Evolutionary conservation across 116 monocot species (phyloP).

Genomic region (Cymodocea nodosa): DNA sequence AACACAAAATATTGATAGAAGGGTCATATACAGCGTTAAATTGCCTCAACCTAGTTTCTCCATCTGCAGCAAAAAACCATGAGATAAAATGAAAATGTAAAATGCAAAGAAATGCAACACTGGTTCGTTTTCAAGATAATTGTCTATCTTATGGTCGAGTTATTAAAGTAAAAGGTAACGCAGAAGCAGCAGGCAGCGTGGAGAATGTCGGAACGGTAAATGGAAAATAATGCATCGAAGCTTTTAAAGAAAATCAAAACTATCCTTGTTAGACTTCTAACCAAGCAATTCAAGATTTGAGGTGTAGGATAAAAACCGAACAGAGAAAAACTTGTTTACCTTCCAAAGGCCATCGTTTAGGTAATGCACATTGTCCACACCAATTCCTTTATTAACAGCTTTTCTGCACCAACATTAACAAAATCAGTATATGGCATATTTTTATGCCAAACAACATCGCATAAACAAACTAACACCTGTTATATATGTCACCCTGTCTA

Average conservation of each 20-base stretch:
- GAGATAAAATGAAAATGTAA: not conserved
- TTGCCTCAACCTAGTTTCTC: conserved; percentile 7
- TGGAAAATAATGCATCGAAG: too few relatives aligned
- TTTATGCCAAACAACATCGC: too few relatives aligned
- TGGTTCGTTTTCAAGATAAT: not conserved
- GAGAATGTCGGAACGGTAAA: too few relatives aligned
- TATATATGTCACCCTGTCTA: not conserved
- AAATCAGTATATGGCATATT: not conserved
- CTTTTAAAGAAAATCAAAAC: not conserved
- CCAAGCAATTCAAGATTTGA: not conserved
- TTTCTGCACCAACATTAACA: conserved; percentile 35
- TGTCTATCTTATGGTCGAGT: too few relatives aligned
- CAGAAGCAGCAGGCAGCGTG: too few relatives aligned
- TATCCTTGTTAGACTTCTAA: not conserved
- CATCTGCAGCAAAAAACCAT: conserved; percentile 9
- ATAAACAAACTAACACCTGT: not conserved
- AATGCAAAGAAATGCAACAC: not conserved
- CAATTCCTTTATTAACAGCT: conserved; percentile 89
- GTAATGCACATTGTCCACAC: conserved; percentile 97
- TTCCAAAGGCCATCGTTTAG: conserved; percentile 99
- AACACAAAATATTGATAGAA: too few relatives aligned
- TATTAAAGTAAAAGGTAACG: too few relatives aligned
- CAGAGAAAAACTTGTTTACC: conserved; percentile 20
- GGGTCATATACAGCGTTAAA: not conserved
- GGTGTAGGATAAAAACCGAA: not conserved